Percentiles rank a stretch among this genome's conserved stretches.
phyloP scores from a whole-genome alignment of 768 basidiomycete species.

The Lactarius indigo region DNA sequence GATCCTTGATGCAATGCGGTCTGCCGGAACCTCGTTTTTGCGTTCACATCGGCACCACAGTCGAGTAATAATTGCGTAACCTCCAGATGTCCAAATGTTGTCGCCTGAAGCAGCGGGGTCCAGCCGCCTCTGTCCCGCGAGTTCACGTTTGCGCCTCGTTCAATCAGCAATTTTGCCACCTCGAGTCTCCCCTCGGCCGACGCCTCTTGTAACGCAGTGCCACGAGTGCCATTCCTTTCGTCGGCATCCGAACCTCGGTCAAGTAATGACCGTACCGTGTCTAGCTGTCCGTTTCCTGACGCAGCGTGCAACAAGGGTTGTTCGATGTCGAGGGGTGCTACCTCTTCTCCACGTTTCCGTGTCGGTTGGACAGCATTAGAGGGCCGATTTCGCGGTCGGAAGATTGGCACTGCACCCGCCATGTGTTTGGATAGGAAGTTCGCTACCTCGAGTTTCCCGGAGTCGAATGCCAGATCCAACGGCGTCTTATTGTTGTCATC shows the following conservation, averaged over 20 bases:
- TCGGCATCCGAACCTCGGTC: background rate
- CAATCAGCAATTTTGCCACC: background rate
- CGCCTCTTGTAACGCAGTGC: background rate
- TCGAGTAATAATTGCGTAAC: background rate
- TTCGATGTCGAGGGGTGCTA: no score
- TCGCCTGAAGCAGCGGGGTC: background rate
- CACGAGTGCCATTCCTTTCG: background rate
- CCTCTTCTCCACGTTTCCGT: no score
- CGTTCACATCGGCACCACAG: background rate
- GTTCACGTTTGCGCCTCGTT: background rate
- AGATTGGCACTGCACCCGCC: no score
- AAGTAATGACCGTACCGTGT: no score
- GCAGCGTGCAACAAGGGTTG: no score
- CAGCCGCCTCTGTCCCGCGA: background rate
- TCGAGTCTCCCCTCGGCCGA: background rate
- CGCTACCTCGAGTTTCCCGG: no score
- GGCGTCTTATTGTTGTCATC: no score
- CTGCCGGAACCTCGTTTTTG: background rate
- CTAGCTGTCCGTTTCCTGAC: no score
- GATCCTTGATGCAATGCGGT: background rate
- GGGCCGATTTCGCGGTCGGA: no score
- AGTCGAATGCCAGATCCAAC: no score
- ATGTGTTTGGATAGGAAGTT: no score
- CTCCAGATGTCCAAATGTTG: background rate
- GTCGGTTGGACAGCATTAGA: no score